Percentiles rank a stretch among this genome's conserved stretches.
Evolutionary conservation across 83 land plant species (phyloP).

Genomic region (Picea mariana): DNA sequence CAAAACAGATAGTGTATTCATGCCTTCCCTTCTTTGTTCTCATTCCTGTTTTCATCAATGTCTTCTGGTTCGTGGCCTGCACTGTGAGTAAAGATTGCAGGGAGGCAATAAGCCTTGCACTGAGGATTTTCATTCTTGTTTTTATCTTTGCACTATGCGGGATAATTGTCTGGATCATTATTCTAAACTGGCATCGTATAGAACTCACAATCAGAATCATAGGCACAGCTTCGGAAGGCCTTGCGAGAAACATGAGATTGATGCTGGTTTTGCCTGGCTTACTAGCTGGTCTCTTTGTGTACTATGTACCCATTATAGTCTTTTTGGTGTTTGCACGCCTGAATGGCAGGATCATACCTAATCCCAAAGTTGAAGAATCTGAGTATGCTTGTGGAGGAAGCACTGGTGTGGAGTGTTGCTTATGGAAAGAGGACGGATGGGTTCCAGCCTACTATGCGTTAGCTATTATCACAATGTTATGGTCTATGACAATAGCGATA

Average conservation of each 20-base stretch:
- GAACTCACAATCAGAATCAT: conserved; percentile 77
- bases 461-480: conserved; percentile 77
- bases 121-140: conserved; percentile 58
- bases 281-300: conserved; percentile 45
- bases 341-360: conserved; percentile 78
- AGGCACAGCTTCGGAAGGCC: conserved; percentile 63
- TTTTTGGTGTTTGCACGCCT: conserved; percentile 73
- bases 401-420: conserved; percentile 65
- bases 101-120: conserved; percentile 49
- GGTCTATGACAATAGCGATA: conserved; percentile 66
- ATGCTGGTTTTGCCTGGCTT: conserved; percentile 68
- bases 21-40: conserved; percentile 83
- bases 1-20: conserved; percentile 82
- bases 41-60: conserved; percentile 62
- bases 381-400: conserved; percentile 32
- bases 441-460: conserved; percentile 82
- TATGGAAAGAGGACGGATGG: conserved; percentile 88
- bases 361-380: conserved; percentile 32
- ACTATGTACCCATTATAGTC: conserved; percentile 67
- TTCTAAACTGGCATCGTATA: conserved; percentile 77
- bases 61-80: conserved; percentile 92
- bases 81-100: conserved; percentile 49
- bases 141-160: conserved; percentile 74
- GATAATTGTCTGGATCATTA: conserved; percentile 77
- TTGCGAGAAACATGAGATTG: conserved; percentile 63